A percentile compares a stretch with the other conserved stretches of the same genome.
phyloP scores from a whole-genome alignment of 208 protist genomes.

The Crithidia sp. region DNA sequence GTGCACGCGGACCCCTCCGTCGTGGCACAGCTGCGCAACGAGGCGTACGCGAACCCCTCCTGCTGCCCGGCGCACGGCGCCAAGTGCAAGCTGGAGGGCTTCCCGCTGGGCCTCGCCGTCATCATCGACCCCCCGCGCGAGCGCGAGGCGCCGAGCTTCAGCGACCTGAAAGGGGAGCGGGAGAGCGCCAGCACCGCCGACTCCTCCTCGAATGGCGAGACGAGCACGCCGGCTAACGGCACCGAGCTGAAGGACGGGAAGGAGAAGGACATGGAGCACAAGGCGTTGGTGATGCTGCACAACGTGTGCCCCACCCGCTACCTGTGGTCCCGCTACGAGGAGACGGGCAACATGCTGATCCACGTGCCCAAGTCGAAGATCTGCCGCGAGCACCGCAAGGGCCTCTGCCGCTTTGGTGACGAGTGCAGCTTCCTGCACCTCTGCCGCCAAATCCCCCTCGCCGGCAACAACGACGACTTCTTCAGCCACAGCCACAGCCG shows the following conservation, averaged over 20 bases:
- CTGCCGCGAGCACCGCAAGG: constrained; percentile 79
- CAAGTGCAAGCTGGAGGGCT: constrained; percentile 66
- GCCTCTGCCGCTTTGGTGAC: constrained; percentile 85
- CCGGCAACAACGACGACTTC: constrained; percentile 35
- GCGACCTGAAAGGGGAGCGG: constrained; percentile 16
- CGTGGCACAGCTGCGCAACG: constrained; percentile 59
- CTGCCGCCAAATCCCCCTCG: constrained; percentile 61
- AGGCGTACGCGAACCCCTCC: constrained; percentile 61
- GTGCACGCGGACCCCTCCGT: constrained; percentile 77
- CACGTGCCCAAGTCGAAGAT: constrained; percentile 55
- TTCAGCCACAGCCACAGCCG: constrained; percentile 17
- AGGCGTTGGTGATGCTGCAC: constrained; percentile 53
- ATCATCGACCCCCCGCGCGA: constrained; percentile 52
- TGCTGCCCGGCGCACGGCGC: constrained; percentile 84
- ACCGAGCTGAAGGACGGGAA: constrained; percentile 3
- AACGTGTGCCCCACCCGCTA: constrained; percentile 73
- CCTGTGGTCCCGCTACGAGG: constrained; percentile 68
- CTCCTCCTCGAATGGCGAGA: constrained; percentile 24
- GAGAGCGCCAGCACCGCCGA: constrained; percentile 22
- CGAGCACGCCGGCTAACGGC: constrained; percentile 14
- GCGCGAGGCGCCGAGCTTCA: constrained; percentile 2
- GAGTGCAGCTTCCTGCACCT: constrained; percentile 89
- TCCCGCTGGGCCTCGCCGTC: constrained; percentile 72
- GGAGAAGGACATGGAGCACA: constrained; percentile 24
- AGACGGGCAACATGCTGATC: constrained; percentile 55